phyloP scores from a whole-genome alignment of 2,329 filamentous ascomycete genomes.

The Pestalotiopsis sp. region DNA sequence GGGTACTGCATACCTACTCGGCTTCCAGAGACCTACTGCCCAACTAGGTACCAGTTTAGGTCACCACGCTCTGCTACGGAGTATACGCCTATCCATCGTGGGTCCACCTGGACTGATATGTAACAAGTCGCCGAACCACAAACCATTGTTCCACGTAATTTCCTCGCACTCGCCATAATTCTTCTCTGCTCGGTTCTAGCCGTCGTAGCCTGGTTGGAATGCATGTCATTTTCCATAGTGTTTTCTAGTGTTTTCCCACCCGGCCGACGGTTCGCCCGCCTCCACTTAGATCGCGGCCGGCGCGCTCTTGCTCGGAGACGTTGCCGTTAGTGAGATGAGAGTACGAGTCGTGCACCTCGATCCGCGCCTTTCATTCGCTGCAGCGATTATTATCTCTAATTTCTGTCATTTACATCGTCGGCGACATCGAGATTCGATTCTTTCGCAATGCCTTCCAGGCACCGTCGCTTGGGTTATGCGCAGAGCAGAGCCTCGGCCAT shows the following conservation, averaged over 20 bases:
- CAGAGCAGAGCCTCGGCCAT: no score
- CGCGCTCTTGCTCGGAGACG: neutral
- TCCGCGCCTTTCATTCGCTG: neutral
- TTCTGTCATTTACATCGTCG: neutral
- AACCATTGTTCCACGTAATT: no score
- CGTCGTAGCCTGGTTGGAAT: constrained; percentile 3
- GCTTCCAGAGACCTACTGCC: no score
- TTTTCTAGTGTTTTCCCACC: neutral
- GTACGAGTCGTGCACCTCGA: constrained; percentile 4
- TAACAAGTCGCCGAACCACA: no score
- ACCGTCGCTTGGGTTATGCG: no score
- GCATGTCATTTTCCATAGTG: constrained; percentile 8
- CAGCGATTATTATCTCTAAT: neutral
- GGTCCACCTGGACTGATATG: no score
- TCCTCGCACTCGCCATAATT: no score
- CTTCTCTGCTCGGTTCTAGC: neutral
- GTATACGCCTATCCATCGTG: no score
- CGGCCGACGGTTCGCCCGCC: neutral
- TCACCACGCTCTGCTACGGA: no score
- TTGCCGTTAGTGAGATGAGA: neutral
- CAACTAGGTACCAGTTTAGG: no score
- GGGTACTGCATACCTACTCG: no score
- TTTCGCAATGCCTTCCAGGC: neutral
- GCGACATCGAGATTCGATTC: neutral
- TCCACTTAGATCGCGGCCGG: neutral